Base-by-base conservation (phyloP, 78 protist genomes). In the Emiliania huxleyi region DNA sequence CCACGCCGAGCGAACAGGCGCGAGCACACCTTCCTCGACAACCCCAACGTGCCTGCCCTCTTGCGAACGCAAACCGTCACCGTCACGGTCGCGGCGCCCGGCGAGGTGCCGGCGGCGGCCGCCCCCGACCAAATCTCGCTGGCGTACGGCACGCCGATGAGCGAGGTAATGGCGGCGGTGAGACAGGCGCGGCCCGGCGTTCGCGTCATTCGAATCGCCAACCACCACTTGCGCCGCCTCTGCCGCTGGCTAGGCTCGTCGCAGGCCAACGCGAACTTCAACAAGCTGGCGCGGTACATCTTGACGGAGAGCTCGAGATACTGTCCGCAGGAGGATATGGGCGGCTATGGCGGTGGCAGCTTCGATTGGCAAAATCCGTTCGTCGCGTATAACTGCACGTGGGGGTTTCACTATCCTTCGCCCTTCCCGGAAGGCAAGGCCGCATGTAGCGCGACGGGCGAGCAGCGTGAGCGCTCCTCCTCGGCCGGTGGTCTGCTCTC, bases 301-400 rank as follows among this genome's bases (percentile, higher is more conserved):
- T 19, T 77, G 48, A 77, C 85, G n/a, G 85, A 77, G 48, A 40
- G 46, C 33, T 77, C 85, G n/a, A 45, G 85, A 29, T 77, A 77
- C 21, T 77, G 85, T 19, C 85, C 85, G 11, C 2, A 12, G 48
- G 85, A 77, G n/a, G 85, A 77, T 22, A 35, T 21, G 21, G 85
- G 85, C 46, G 48, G 85, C 26, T 77, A 6, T 77, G n/a, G 11
- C 11, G 33, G n/a, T 62, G 5, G 37, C 37, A 26, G 75, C 35
- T 77, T 37, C 11, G 29, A 77, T 33, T 77, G 85, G 85, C 85
- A 40, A 18, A 77, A 77, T 23, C 85, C 85, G 49, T 77, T 77
- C 46, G 40, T 48, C n/a, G 85, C 85, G 46, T 77, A 77, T 48
- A 77, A 77, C 46, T 77, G 85, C 85, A 77, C 85, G 23, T 77